Conservation (phyloP, 2,329 filamentous ascomycete species). For the Penicillium frequentans region DNA sequence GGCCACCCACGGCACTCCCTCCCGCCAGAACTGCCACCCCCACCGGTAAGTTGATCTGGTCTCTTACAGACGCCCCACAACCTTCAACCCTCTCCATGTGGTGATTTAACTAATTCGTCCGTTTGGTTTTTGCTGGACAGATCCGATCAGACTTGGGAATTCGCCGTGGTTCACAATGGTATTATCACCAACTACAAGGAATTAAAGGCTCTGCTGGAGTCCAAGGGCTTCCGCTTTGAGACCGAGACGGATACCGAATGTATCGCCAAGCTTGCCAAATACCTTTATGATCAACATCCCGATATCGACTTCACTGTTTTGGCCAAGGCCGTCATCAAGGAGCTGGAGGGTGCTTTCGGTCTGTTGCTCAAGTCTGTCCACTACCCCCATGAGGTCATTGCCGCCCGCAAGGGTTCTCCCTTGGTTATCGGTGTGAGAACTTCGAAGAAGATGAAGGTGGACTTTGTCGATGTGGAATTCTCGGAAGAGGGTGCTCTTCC, state of each 20-base stretch:
- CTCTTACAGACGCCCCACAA: not conserved
- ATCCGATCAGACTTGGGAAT: conserved; percentile 94
- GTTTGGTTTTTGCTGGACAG: conserved; percentile 46
- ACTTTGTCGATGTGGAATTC: conserved; percentile 99
- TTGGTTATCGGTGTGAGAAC: conserved; percentile 97
- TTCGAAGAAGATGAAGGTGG: conserved; percentile 99
- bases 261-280: conserved; percentile 98
- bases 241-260: conserved; percentile 99
- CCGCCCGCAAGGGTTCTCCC: conserved; percentile 96
- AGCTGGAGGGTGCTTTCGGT: conserved; percentile 97
- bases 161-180: conserved; percentile 96
- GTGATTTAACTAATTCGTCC: not conserved
- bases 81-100: not conserved
- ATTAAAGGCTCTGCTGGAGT: conserved; percentile 85
- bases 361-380: conserved; percentile 97
- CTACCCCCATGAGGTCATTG: conserved; percentile 97
- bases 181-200: conserved; percentile 99
- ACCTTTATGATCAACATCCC: conserved; percentile 92
- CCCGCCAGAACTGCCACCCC: conserved; percentile 94
- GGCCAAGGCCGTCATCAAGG: conserved; percentile 95
- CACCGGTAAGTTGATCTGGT: conserved; percentile 68
- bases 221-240: conserved; percentile 98
- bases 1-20: conserved; percentile 96
- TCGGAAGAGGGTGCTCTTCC: conserved; percentile 84
- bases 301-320: conserved; percentile 94